Evolutionary conservation across 805 yeast genomes (phyloP), one percentile per base, ranked within the genome.

Genomic region (Barnettozyma botsteinii): DNA sequence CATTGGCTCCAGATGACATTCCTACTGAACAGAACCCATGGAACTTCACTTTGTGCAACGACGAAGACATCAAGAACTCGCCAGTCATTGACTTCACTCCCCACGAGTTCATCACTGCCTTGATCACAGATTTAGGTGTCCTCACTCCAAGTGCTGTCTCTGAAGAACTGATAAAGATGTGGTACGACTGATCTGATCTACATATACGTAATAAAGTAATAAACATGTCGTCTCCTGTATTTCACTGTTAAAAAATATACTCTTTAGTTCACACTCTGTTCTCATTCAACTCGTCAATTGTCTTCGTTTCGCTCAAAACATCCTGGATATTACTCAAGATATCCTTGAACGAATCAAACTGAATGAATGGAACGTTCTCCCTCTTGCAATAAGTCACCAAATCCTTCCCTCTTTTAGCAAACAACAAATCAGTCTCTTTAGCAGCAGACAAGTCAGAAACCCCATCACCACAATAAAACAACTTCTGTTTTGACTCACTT

Each of bases 381-480:
- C 80, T 68, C 50, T 72, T 73, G 66, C 98, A 93, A 66, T 79
- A 91, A 29, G 79, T 81, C 51, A 91, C 82, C 52, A 93, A 73
- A 59, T 93, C 98, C 54, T 83, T 79, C 36, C 97, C 98, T 49
- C 78, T 77, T 66, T 88, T 91, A 33, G 98, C 98, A 63, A 91
- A 93, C 49, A 93, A 67, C 51, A 91, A 69, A 61, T 93, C 91
- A 30, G 98, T 88, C 62, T 93, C 96, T 57, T 84, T 81, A 19
- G 98, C 97, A 19, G 98, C 98, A 42, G 87, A 77, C 51, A 93
- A 69, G 62, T 93, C 99, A 33, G 94, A 81, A 24, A 93, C 96
- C 48, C 99, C 99, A 61, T 93, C 99, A 43, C 99, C 99, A 56
- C 95, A 85, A 69, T 93, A 93, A 60, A 91, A 86, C 52, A 87